These are phyloP conservation scores for Arbutus unedo DNA, from an alignment of 148 eudicot genomes.

Conservation along the genomic window DNA sequence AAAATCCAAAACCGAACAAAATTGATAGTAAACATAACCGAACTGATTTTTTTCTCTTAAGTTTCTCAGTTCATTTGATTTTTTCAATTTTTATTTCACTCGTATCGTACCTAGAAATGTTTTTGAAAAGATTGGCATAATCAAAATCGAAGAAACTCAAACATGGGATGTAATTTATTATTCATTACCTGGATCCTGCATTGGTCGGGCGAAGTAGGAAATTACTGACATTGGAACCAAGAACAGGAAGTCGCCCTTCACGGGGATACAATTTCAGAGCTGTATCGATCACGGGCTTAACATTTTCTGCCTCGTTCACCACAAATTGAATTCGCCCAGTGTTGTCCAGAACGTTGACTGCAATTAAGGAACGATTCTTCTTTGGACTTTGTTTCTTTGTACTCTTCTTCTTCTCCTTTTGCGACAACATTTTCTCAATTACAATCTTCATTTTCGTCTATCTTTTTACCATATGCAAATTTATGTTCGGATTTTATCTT, in stretches of 20 bases:
- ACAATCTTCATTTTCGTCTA: too few relatives aligned
- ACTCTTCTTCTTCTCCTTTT: conserved; percentile 31
- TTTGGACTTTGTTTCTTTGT: conserved; percentile 17
- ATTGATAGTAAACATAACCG: too few relatives aligned
- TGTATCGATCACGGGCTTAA: conserved; percentile 39
- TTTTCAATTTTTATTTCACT: too few relatives aligned
- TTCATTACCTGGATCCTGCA: conserved; percentile 49
- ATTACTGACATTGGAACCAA: conserved; percentile 42
- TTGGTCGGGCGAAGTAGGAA: conserved; percentile 50
- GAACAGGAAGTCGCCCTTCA: conserved; percentile 66
- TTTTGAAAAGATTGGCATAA: neutral
- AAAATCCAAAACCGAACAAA: too few relatives aligned
- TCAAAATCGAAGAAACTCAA: neutral
- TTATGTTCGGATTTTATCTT: too few relatives aligned
- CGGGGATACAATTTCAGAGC: conserved; percentile 61
- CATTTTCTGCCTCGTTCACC: conserved; percentile 56
- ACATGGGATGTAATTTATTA: neutral
- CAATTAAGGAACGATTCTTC: conserved; percentile 56
- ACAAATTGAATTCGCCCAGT: conserved; percentile 65
- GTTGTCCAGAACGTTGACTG: conserved; percentile 61
- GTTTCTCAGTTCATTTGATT: too few relatives aligned
- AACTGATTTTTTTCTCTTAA: too few relatives aligned
- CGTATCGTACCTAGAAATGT: too few relatives aligned
- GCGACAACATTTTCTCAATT: conserved; percentile 30
- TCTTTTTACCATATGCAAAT: too few relatives aligned